Evolutionary conservation across 1,139 yeast genomes (phyloP).

Genomic region (Pneumocystis canis): DNA sequence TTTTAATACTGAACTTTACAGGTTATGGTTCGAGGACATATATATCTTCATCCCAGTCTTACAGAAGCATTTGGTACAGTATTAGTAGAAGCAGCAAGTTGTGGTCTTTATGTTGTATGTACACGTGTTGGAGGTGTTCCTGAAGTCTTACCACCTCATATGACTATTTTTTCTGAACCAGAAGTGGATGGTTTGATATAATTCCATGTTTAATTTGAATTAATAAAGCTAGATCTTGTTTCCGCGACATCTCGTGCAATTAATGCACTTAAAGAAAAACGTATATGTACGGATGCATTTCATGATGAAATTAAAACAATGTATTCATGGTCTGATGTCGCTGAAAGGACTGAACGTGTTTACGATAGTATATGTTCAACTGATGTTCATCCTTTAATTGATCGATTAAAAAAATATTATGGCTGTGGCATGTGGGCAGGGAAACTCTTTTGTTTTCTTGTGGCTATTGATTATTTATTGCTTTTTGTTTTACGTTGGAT

Average conservation of each 20-base stretch:
- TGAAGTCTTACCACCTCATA: slow-evolving; percentile 81
- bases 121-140: slow-evolving; percentile 97
- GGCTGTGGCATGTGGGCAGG: slow-evolving; percentile 78
- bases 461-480: slow-evolving; percentile 62
- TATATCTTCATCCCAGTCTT: slow-evolving; percentile 80
- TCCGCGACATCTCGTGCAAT: slow-evolving; percentile 17
- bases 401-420: slow-evolving; percentile 46
- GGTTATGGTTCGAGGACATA: slow-evolving; percentile 86
- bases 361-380: slow-evolving; percentile 43
- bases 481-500: slow-evolving; percentile 46
- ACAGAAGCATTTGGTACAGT: slow-evolving; percentile 99
- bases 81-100: slow-evolving; percentile 91
- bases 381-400: slow-evolving; percentile 36
- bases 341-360: slow-evolving; percentile 68
- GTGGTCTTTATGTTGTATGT: slow-evolving; percentile 86
- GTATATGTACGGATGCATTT: slow-evolving; percentile 57
- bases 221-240: slow-evolving; percentile 12
- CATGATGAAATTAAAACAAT: slow-evolving; percentile 64
- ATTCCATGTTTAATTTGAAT: slow-evolving; percentile 25
- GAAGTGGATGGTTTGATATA: slow-evolving; percentile 51
- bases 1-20: not conserved
- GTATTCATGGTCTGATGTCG: slow-evolving; percentile 92
- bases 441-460: slow-evolving; percentile 58
- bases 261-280: slow-evolving; percentile 22
- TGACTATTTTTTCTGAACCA: slow-evolving; percentile 87